phyloP scores from a whole-genome alignment of 164 flowering plant species.

The Cinnamomum micranthum region DNA sequence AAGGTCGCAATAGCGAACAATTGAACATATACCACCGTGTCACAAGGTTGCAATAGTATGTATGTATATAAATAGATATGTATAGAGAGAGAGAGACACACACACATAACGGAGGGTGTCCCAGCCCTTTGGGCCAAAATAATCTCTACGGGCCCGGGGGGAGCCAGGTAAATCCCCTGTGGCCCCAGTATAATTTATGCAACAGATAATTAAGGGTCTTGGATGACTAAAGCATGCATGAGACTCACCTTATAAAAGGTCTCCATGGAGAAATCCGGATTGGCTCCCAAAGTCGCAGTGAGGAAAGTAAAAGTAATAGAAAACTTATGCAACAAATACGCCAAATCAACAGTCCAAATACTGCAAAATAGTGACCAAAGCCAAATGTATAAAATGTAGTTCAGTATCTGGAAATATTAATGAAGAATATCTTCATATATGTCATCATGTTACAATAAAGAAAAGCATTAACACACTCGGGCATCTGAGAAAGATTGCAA shows the following conservation, averaged over 20 bases:
- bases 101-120: no score
- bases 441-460: neutral
- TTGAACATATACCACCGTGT: neutral
- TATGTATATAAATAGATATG: no score
- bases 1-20: neutral
- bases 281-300: conserved; percentile 91
- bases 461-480: neutral
- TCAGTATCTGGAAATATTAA: neutral
- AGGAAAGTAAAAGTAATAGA: conserved; percentile 78
- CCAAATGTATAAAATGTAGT: neutral
- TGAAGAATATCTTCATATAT: neutral
- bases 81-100: no score
- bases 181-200: neutral
- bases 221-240: neutral
- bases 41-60: no score
- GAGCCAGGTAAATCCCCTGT: no score
- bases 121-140: no score
- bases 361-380: conserved; percentile 38
- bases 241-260: conserved; percentile 75
- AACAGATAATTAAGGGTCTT: neutral
- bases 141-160: no score
- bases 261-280: conserved; percentile 79
- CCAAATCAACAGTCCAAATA: conserved; percentile 98
- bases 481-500: neutral
- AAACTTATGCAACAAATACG: conserved; percentile 74